A percentile compares a stretch with the other conserved stretches of the same genome.
These are phyloP conservation scores for Xylaria acuta DNA, from an alignment of 495 filamentous ascomycete genomes.

Conservation along the genomic window DNA sequence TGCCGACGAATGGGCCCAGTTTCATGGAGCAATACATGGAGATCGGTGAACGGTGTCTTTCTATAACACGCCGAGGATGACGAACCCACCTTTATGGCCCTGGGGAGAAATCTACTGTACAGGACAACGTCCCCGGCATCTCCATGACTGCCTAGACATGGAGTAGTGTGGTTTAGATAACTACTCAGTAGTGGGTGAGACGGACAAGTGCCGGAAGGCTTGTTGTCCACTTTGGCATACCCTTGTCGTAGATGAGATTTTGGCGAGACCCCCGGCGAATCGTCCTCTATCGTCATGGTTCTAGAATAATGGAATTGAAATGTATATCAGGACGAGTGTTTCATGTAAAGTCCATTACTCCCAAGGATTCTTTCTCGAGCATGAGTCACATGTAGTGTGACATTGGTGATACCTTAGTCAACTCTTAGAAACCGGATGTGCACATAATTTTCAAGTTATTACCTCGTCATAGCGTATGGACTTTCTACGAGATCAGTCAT, in stretches of 20 bases:
- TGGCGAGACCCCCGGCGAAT: not conserved
- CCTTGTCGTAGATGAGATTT: not conserved
- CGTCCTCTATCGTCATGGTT: not conserved
- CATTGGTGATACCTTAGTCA: not conserved
- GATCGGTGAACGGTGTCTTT: not conserved
- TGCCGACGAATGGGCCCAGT: not conserved
- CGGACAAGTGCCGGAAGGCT: not conserved
- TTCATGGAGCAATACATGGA: not conserved
- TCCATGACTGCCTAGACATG: not conserved
- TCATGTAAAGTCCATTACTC: constrained; percentile 1
- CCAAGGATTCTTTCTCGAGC: not conserved
- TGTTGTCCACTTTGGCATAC: not conserved
- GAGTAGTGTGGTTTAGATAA: not conserved
- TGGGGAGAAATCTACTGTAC: not conserved
- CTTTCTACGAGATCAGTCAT: not conserved
- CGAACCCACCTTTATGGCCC: not conserved
- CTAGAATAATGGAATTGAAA: not conserved
- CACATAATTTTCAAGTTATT: not conserved
- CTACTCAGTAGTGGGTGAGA: not conserved
- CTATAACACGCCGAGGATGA: not conserved
- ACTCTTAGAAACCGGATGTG: not conserved
- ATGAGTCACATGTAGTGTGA: not conserved
- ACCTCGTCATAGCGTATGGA: not conserved
- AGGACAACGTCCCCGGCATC: not conserved
- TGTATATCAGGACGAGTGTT: not conserved